Base-by-base conservation (phyloP, 371 early-diverging fungal species). In the Dinochytrium kinnereticum region DNA sequence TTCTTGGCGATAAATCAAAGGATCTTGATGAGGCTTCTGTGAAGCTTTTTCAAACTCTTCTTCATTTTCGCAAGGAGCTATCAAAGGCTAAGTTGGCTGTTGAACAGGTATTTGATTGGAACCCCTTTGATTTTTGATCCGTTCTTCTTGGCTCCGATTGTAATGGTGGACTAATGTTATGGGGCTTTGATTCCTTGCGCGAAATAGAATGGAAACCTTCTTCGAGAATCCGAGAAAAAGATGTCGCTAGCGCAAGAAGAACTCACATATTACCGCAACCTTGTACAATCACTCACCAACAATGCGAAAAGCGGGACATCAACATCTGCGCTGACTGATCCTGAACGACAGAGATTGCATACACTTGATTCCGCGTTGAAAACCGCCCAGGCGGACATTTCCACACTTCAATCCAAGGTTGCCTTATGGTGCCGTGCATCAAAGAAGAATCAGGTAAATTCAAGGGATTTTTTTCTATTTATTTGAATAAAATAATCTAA, bases 1-100 rank as follows among this genome's bases (percentile, higher is more conserved):
- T 66, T 1, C 10, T 72, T 50, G 19, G 59, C 28, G 59, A 51
- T 28, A 72, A 49, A 53, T 50, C 30, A 36, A 66, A 13, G 64
- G 71, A 64, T 7, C 2, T 68, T 38, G 73, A 73, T 39, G 73
- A 73, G 26, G 64, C 50, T 21, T 59, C 65, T 15, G 34, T 65
- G 2, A 72, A 72, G 53, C 61, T 78, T 7, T 66, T 72, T 67
- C 71, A 77, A 69, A 70, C 78, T 1, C 64, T 80, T 2, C 24
- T 80, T 28, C 70, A 70, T 21, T 77, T 80, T 53, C 74, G 73
- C 39, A 65, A 50, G 37, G 77, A 80, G 50, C 71, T 80, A 3
- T 30, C 44, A 5, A 71, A 67, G 51, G 71, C 80, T 10, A 77
- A 76, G 74, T 13, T 53, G 13, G 31, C 68, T 26, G 73, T 80